Percentiles rank a stretch among this genome's conserved stretches.
These are phyloP conservation scores for Monosporascus sp. DNA, from an alignment of 2,329 filamentous ascomycete species.

Conservation along the genomic window DNA sequence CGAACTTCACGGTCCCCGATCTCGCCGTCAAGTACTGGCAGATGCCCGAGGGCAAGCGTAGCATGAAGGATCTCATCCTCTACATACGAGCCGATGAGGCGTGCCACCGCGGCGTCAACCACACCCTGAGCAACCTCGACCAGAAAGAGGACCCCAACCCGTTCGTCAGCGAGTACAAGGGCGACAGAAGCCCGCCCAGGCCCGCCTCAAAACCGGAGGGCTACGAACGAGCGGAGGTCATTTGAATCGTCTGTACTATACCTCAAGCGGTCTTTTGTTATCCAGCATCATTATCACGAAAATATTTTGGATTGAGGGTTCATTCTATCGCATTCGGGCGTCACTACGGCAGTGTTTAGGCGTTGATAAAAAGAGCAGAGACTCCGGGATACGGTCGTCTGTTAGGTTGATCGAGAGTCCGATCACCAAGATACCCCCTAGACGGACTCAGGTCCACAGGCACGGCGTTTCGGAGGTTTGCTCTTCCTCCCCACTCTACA, in stretches of 20 bases:
- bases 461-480: background rate
- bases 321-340: background rate
- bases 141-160: constrained; percentile 87
- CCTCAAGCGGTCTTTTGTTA: no score
- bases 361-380: background rate
- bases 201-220: constrained; percentile 61
- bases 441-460: background rate
- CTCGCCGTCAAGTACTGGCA: constrained; percentile 91
- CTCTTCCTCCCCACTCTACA: background rate
- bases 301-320: background rate
- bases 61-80: constrained; percentile 79
- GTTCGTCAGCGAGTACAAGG: constrained; percentile 78
- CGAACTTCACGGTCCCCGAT: constrained; percentile 70
- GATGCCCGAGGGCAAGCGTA: constrained; percentile 78
- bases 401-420: background rate
- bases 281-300: background rate
- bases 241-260: constrained; percentile 33
- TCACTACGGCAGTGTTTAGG: background rate
- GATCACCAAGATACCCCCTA: background rate
- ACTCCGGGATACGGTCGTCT: background rate
- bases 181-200: constrained; percentile 60
- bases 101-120: constrained; percentile 90
- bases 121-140: constrained; percentile 84
- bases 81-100: constrained; percentile 91
- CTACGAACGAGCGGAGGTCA: constrained; percentile 79